Evolutionary conservation across 768 basidiomycete genomes (phyloP).

Genomic region (Suillus occidentalis): DNA sequence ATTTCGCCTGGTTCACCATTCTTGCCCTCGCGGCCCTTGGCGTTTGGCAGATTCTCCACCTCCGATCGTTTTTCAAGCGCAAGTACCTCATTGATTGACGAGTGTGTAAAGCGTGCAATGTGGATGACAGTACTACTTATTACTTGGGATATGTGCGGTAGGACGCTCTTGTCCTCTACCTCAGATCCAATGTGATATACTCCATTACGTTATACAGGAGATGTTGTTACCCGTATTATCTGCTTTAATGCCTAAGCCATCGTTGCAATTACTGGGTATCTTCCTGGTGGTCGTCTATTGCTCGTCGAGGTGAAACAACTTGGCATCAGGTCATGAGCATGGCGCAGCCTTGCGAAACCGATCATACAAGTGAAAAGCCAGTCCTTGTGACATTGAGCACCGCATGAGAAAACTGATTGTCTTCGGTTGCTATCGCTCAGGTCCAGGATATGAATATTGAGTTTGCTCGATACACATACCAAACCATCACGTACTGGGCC

Average conservation of each 20-base stretch:
- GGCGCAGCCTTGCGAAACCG: background rate
- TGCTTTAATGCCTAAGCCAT: background rate
- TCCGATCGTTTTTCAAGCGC: slow-evolving; percentile 93
- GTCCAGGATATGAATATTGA: background rate
- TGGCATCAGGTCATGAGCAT: background rate
- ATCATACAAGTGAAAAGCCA: background rate
- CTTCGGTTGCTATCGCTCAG: background rate
- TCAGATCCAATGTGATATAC: background rate
- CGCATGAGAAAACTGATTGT: background rate
- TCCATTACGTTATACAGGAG: background rate
- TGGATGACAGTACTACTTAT: slow-evolving; percentile 2
- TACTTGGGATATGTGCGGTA: background rate
- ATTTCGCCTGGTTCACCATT: slow-evolving; percentile 89
- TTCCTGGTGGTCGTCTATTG: background rate
- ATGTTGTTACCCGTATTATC: background rate
- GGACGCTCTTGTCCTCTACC: background rate
- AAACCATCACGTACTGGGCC: background rate
- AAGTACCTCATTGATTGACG: slow-evolving; percentile 87
- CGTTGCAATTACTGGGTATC: background rate
- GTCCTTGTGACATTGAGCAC: background rate
- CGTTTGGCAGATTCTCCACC: slow-evolving; percentile 92
- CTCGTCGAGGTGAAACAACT: background rate
- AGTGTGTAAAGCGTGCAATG: background rate
- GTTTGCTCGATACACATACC: background rate
- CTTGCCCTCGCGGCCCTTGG: slow-evolving; percentile 62